Evolutionary conservation across 257 asterid species (phyloP).

Genomic region (Ilex aquifolium): DNA sequence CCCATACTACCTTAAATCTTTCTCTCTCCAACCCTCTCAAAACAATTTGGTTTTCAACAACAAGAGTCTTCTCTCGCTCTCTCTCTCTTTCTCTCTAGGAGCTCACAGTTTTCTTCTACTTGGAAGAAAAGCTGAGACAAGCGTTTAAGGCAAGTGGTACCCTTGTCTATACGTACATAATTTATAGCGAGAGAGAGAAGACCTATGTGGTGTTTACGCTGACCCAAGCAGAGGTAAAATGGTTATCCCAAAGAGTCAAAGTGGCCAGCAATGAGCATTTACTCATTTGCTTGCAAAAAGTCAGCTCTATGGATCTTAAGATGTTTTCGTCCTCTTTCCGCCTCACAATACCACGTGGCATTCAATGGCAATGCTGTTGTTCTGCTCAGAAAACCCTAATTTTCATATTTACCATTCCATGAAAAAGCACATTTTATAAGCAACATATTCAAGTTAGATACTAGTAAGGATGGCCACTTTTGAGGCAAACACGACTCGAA

Average conservation of each 20-base stretch:
- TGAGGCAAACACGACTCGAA: no score
- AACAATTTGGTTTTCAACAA: neutral
- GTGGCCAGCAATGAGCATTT: constrained; percentile 57
- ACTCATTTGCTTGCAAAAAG: constrained; percentile 52
- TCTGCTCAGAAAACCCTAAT: no score
- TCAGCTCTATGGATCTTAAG: constrained; percentile 19
- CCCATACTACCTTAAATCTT: constrained; percentile 34
- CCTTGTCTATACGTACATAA: constrained; percentile 31
- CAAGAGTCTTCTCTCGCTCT: neutral
- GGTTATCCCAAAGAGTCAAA: constrained; percentile 47
- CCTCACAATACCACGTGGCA: constrained; percentile 49
- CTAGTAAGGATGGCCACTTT: no score
- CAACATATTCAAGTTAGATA: no score
- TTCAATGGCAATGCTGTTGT: constrained; percentile 18
- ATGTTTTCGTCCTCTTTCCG: neutral
- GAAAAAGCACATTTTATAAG: no score
- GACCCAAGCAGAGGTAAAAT: constrained; percentile 30
- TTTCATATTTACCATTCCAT: no score
- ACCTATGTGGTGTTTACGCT: constrained; percentile 30
- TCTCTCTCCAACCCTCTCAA: neutral
- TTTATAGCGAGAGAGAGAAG: constrained; percentile 28
- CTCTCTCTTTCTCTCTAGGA: neutral
- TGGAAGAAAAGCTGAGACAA: constrained; percentile 24
- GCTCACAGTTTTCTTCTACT: neutral
- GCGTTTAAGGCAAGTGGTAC: constrained; percentile 30